Evolutionary conservation across 768 basidiomycete species (phyloP).

Genomic region (Daedaleopsis nitida): DNA sequence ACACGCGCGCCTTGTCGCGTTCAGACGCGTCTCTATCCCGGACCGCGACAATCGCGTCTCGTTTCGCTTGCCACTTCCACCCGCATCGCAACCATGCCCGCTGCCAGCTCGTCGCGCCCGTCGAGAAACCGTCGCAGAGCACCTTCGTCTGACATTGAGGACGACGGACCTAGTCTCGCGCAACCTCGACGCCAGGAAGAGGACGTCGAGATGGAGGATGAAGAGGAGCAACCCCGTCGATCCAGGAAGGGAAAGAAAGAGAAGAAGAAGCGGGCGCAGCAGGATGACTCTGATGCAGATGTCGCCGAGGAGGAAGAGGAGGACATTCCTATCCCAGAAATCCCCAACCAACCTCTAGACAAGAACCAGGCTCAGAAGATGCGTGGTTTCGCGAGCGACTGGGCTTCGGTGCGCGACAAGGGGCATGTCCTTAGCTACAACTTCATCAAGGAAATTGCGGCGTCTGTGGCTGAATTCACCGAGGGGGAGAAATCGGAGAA

Average conservation of each 20-base stretch:
- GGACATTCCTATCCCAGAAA: constrained; percentile 49
- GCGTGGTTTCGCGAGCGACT: constrained; percentile 61
- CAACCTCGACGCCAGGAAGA: constrained; percentile 7
- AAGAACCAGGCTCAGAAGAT: constrained; percentile 54
- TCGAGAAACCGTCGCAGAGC: constrained; percentile 44
- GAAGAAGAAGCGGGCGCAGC: constrained; percentile 29
- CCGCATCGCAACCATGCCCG: constrained; percentile 32
- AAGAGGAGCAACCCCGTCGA: constrained; percentile 37
- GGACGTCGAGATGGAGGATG: constrained; percentile 43
- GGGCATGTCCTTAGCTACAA: constrained; percentile 46
- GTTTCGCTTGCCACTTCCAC: not conserved
- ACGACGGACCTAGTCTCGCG: constrained; percentile 27
- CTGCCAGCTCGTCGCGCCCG: constrained; percentile 37
- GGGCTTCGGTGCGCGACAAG: constrained; percentile 55
- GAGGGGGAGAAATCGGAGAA: constrained; percentile 54
- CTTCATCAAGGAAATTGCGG: constrained; percentile 54
- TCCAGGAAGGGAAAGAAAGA: constrained; percentile 33
- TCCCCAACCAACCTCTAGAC: constrained; percentile 67
- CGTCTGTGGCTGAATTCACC: constrained; percentile 62
- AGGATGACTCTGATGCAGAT: constrained; percentile 42
- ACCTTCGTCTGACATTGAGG: constrained; percentile 42
- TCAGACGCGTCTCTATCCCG: constrained; percentile 23
- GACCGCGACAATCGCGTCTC: constrained; percentile 4
- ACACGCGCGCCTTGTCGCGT: constrained; percentile 16
- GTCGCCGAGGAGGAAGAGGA: constrained; percentile 30